Conservation (phyloP, 495 filamentous ascomycete genomes). For the Aspergillus coremiiformis region DNA sequence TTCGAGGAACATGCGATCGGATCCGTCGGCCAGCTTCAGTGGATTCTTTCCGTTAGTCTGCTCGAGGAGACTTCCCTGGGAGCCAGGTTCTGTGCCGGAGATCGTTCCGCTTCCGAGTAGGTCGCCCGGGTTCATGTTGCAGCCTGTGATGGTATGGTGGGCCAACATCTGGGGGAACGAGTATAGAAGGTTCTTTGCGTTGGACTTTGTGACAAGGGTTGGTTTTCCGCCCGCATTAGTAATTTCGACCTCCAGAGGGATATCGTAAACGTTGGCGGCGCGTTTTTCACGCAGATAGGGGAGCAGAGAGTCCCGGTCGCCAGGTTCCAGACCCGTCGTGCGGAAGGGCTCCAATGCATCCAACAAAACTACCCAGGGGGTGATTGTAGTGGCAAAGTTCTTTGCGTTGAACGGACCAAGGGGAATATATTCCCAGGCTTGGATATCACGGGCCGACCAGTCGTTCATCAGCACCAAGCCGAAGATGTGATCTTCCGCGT, state of each 20-base stretch:
- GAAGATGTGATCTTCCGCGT: conserved; percentile 74
- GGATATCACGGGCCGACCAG: conserved; percentile 88
- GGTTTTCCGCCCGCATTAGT: conserved; percentile 57
- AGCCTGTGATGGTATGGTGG: conserved; percentile 83
- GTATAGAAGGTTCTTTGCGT: conserved; percentile 68
- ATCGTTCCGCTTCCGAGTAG: conserved; percentile 87
- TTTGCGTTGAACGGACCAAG: conserved; percentile 85
- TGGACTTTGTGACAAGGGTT: conserved; percentile 58
- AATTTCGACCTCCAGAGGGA: conserved; percentile 66
- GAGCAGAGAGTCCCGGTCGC: conserved; percentile 54
- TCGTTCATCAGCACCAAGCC: conserved; percentile 89
- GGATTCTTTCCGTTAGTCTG: conserved; percentile 62
- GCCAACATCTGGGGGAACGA: conserved; percentile 94
- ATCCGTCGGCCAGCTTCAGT: conserved; percentile 59
- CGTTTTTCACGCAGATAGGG: conserved; percentile 63
- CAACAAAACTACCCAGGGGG: conserved; percentile 78
- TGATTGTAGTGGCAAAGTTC: conserved; percentile 88
- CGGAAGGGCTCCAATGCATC: conserved; percentile 75
- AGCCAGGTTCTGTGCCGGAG: conserved; percentile 55
- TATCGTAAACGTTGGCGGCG: conserved; percentile 60
- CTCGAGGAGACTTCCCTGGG: conserved; percentile 74
- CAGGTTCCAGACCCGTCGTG: conserved; percentile 47
- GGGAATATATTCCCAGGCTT: conserved; percentile 84
- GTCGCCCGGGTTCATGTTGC: conserved; percentile 74
- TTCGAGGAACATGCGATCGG: conserved; percentile 67